Base-by-base conservation (phyloP, 257 asterid species). In the Lycium barbarum region DNA sequence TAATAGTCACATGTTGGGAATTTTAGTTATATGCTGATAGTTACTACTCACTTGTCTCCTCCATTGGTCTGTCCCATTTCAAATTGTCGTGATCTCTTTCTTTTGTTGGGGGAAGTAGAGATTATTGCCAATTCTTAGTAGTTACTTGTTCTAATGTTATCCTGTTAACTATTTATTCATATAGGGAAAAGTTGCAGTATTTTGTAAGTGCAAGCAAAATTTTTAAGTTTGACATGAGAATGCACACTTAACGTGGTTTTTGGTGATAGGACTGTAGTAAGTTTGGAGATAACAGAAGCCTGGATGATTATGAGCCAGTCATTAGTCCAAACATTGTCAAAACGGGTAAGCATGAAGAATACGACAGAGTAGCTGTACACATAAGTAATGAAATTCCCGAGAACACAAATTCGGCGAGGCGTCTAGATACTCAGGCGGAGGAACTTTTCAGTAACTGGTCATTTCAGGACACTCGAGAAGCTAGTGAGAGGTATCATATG, bases 271-370 rank as follows among this genome's bases (percentile, higher is more conserved):
- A 83, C 82, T 85, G 70, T 51, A 79, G 38, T 51, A 57, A 49
- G 36, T 53, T 54, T 38, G 47, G 17, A 43, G 59, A 43, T 81
- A 20, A 36, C 38, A 66, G 81, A 72, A 84, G 80, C 61, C 43
- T 59, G 58, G 83, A 81, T 38, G 74, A 79, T 81, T 33, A 79
- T 82, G 86, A 84, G 79, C 62, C 86, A 49, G 15, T 86, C 80
- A 57, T 86, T 70, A 80, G 78, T 81, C 85, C 86, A 73, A 15
- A 72, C 11, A 70, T 61, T 74, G 82, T 59, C 55, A 83, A 83
- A 81, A 88, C 88, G 91, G 84, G 66, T 81, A 78, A 88, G 72
- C 81, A 74, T 79, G 90, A 86, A 81, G 84, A 79, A 36, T 57
- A 84, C 63, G 86, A 71, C 74, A 83, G 85, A 83, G 86, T 87